These are phyloP conservation scores for Hericium erinaceus DNA, from an alignment of 768 basidiomycete species.

Conservation along the genomic window DNA sequence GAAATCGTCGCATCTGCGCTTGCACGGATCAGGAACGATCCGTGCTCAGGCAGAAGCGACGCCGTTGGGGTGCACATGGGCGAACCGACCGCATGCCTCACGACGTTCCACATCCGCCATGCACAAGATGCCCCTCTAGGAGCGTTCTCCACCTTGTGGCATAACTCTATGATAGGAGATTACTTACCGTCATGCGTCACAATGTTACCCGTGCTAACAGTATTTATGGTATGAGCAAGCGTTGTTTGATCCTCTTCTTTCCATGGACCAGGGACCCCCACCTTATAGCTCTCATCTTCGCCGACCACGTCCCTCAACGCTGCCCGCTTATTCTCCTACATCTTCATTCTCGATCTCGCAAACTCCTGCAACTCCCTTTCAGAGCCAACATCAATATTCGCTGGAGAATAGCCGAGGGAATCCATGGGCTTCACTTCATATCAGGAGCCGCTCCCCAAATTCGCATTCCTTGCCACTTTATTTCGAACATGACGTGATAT, in stretches of 20 bases:
- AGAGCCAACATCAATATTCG: slow-evolving; percentile 28
- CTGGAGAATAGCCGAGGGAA: slow-evolving; percentile 34
- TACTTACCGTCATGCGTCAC: neutral
- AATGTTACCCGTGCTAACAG: neutral
- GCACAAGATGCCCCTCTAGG: neutral
- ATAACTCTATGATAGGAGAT: neutral
- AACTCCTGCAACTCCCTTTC: neutral
- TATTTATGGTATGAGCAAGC: neutral
- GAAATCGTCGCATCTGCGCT: neutral
- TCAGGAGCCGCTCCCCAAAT: slow-evolving; percentile 33
- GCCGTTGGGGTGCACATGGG: neutral
- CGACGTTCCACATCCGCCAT: neutral
- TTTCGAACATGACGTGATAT: slow-evolving; percentile 37
- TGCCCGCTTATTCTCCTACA: neutral
- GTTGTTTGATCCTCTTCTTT: neutral
- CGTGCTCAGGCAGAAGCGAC: neutral
- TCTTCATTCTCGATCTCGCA: neutral
- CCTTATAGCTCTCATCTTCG: neutral
- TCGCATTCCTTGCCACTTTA: slow-evolving; percentile 35
- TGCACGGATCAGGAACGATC: neutral
- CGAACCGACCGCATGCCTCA: neutral
- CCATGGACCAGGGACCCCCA: neutral
- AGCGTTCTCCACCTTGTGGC: neutral
- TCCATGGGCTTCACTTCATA: slow-evolving; percentile 38
- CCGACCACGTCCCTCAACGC: neutral